A percentile compares a stretch with the other conserved stretches of the same genome.
Conservation (phyloP, 768 basidiomycete genomes). For the Boletus rubescentipes region DNA sequence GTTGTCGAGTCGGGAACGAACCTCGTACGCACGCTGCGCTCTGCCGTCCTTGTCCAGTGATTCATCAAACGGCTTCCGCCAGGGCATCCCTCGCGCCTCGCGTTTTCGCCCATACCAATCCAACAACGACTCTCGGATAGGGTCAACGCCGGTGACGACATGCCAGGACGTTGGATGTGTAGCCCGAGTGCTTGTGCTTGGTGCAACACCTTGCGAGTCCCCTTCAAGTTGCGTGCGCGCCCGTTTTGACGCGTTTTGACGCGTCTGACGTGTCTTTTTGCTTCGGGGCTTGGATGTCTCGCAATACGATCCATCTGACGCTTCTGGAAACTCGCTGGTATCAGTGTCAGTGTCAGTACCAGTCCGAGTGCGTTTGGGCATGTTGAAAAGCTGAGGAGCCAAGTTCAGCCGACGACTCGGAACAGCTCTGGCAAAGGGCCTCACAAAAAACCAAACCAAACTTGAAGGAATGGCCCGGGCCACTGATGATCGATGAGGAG, state of each 20-base stretch:
- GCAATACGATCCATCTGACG: conserved; percentile 25
- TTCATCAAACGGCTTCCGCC: conserved; percentile 74
- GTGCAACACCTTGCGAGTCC: neutral
- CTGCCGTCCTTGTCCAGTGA: conserved; percentile 54
- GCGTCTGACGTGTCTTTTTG: conserved; percentile 19
- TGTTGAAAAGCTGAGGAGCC: conserved; percentile 3
- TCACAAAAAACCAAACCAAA: too few species aligned
- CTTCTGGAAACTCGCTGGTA: conserved; percentile 6
- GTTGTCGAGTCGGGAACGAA: conserved; percentile 38
- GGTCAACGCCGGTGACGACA: conserved; percentile 37
- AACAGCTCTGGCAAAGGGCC: too few species aligned
- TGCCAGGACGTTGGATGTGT: conserved; percentile 51
- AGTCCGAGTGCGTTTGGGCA: conserved; percentile 32
- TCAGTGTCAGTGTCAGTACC: conserved; percentile 14
- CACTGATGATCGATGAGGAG: too few species aligned
- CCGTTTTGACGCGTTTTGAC: conserved; percentile 16
- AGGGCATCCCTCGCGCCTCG: conserved; percentile 81
- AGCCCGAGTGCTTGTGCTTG: neutral
- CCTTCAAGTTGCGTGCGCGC: neutral
- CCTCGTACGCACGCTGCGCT: conserved; percentile 91
- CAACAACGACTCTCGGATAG: conserved; percentile 51
- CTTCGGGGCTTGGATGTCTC: conserved; percentile 8
- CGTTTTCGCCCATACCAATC: conserved; percentile 73
- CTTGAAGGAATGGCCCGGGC: too few species aligned
- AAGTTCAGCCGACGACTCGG: too few species aligned